A percentile compares a stretch with the other conserved stretches of the same genome.
phyloP scores from a whole-genome alignment of 2,329 filamentous ascomycete species.

The Pyrenochaeta sp. region DNA sequence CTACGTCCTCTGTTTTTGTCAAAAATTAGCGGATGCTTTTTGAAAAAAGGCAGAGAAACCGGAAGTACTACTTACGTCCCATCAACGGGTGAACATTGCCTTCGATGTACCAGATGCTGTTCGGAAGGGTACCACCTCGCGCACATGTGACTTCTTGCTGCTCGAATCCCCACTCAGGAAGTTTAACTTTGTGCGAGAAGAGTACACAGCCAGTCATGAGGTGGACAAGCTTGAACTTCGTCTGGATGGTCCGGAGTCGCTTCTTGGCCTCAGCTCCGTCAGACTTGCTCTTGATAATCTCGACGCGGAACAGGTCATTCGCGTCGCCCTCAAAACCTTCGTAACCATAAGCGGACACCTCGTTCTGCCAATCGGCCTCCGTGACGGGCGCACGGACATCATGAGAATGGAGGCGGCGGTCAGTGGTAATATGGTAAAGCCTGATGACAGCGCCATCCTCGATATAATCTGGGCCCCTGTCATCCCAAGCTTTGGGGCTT shows the following conservation, averaged over 20 bases:
- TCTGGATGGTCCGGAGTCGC: constrained; percentile 89
- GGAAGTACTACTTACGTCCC: constrained; percentile 45
- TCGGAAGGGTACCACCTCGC: constrained; percentile 87
- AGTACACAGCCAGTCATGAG: constrained; percentile 96
- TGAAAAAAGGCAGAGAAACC: not conserved
- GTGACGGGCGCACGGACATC: constrained; percentile 72
- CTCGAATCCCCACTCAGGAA: constrained; percentile 96
- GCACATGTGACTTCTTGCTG: constrained; percentile 99
- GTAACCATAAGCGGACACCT: constrained; percentile 96
- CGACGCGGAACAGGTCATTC: constrained; percentile 93
- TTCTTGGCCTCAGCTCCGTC: constrained; percentile 80
- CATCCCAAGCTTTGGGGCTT: constrained; percentile 86
- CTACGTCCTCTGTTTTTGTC: constrained; percentile 69
- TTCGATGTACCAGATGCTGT: constrained; percentile 97
- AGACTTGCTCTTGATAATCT: constrained; percentile 92
- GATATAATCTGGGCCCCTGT: constrained; percentile 72
- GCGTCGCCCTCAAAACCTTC: constrained; percentile 97
- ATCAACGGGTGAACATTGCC: constrained; percentile 85
- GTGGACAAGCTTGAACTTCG: constrained; percentile 94
- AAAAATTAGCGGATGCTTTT: not conserved
- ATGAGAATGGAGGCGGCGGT: constrained; percentile 93
- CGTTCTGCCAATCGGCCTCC: constrained; percentile 80
- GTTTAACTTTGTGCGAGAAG: constrained; percentile 99
- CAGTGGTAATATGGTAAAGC: constrained; percentile 83
- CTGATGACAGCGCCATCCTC: constrained; percentile 82